Evolutionary conservation across 257 asterid genomes (phyloP).

Genomic region (Solanum sejunctum): DNA sequence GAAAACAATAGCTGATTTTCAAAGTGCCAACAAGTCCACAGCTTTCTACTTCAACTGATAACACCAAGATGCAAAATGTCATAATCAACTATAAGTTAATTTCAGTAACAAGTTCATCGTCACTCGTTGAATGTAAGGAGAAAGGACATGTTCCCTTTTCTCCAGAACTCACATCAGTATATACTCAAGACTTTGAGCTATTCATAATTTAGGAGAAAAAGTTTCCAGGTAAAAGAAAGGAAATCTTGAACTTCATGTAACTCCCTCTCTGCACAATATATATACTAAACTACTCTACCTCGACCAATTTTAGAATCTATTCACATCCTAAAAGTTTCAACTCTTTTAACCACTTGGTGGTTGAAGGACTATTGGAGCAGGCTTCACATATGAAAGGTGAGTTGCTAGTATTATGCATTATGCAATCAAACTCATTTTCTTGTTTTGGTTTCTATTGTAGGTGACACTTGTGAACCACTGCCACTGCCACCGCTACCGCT

Average conservation of each 20-base stretch:
- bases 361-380: neutral
- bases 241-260: neutral
- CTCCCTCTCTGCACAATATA: slow-evolving; percentile 1
- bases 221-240: neutral
- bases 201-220: neutral
- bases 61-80: neutral
- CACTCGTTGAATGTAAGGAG: neutral
- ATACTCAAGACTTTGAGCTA: neutral
- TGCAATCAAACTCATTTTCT: slow-evolving; percentile 29
- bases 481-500: slow-evolving; percentile 14
- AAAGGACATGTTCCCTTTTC: neutral
- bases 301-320: slow-evolving; percentile 9
- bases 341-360: slow-evolving; percentile 15
- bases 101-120: neutral
- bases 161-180: neutral
- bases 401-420: neutral
- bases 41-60: neutral
- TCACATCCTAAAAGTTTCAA: slow-evolving; percentile 4
- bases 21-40: neutral
- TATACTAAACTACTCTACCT: neutral
- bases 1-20: neutral
- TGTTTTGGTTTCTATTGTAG: slow-evolving; percentile 28
- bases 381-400: neutral
- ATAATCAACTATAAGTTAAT: neutral
- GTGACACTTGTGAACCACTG: slow-evolving; percentile 40